Base-by-base conservation (phyloP, 75 land plant species). In the Cupressus sempervirens region DNA sequence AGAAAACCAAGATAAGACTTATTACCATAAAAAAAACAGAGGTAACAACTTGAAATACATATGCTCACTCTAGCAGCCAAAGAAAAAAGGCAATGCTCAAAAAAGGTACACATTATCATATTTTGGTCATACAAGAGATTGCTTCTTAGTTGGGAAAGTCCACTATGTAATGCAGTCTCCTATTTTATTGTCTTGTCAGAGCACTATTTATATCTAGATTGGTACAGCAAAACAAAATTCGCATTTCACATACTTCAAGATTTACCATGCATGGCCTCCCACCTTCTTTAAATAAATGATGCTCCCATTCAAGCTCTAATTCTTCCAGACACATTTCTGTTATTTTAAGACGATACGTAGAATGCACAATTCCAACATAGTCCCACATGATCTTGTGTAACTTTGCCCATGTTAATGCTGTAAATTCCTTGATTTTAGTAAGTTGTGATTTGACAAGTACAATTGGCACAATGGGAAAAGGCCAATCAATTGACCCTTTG, bases 341-440 rank as follows among this genome's bases (percentile, higher is more conserved):
- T 30, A 85, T 86, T 86, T 91, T 72, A 34, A 98, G 88, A 48
- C 97, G 90, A 29, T 90, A 91, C 30, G 94, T 96, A 9, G 98
- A 96, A 15, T 98, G 87, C 30, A 98, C 97, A 81, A 98, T 93
- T 15, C 99, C 98, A 13, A 98, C 99, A 85, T 91, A 96, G 56
- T 93, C 91, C 99, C 99, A 95, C 99, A 98, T 98, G 52, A 95
- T 90, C 48, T 91, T 89, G 73, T 98, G 98, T 88, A 98, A 73
- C 48, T 89, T 85, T 77, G 84, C 88, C 83, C 99, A 90, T 54
- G 89, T 89, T 54, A 87, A 76, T 65, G 84, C 87, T 11, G 98
- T 98, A 53, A 86, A 81, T 8, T 52, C 38, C 18, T 86, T 52
- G 46, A 96, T 87, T 20, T 90, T 90, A 36, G 82, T 35, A 73